These are phyloP conservation scores for Nymphaea thermarum DNA, from an alignment of 164 flowering plant genomes.

Conservation along the genomic window DNA sequence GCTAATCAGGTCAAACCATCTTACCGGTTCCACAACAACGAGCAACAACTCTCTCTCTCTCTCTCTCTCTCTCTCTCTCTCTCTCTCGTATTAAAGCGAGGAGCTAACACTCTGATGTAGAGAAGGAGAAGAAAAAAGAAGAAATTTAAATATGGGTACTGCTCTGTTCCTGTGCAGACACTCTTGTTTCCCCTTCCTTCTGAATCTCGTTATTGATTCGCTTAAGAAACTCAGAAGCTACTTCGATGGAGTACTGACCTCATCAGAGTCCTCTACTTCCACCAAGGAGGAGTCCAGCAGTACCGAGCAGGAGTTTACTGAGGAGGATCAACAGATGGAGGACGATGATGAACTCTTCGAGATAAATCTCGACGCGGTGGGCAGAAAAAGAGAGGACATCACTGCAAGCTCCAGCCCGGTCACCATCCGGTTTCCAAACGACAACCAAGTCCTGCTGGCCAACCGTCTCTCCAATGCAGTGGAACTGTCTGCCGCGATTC, in stretches of 20 bases:
- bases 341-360: slow-evolving; percentile 1
- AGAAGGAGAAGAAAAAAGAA: background rate
- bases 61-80: background rate
- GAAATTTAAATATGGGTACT: background rate
- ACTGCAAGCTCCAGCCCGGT: background rate
- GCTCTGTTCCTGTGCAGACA: background rate
- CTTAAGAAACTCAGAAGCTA: background rate
- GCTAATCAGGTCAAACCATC: no score
- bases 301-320: background rate
- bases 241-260: background rate
- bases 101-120: background rate
- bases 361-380: background rate
- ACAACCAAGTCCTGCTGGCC: background rate
- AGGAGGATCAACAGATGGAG: background rate
- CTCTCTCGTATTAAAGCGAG: background rate
- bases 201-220: background rate
- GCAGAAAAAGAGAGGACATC: background rate
- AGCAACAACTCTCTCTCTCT: background rate
- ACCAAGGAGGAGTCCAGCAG: background rate
- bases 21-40: background rate
- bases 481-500: background rate
- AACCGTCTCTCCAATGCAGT: slow-evolving; percentile 1
- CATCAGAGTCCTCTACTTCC: background rate
- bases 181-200: background rate
- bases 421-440: background rate